phyloP scores from a whole-genome alignment of 78 protist genomes.

The Speleostelium caveatum region DNA sequence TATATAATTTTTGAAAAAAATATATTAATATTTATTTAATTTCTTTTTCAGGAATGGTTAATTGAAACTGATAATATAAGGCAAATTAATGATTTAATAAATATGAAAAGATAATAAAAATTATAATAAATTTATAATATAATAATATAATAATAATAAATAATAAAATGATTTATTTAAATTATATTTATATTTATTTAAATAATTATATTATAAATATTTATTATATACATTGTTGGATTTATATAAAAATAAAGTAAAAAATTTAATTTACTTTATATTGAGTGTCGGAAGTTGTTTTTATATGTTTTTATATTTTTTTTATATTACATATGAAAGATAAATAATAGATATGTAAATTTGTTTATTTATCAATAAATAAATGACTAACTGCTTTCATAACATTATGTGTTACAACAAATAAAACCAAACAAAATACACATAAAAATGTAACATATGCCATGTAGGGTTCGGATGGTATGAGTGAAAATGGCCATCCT shows the following conservation, averaged over 20 bases:
- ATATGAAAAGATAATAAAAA: slow-evolving; percentile 47
- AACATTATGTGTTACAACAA: slow-evolving; percentile 18
- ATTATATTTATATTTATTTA: too few relatives aligned
- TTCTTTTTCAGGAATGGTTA: slow-evolving; percentile 23
- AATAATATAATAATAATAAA: too few relatives aligned
- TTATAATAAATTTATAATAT: too few relatives aligned
- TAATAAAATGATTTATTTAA: too few relatives aligned
- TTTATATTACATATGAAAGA: too few relatives aligned
- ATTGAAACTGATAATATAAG: slow-evolving; percentile 62
- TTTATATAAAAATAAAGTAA: too few relatives aligned
- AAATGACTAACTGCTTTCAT: slow-evolving; percentile 24
- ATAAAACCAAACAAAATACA: slow-evolving; percentile 5
- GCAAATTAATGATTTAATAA: slow-evolving; percentile 71
- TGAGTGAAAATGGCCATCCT: slow-evolving; percentile 63
- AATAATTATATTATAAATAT: too few relatives aligned
- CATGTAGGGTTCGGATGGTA: slow-evolving; percentile 5
- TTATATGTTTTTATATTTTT: too few relatives aligned
- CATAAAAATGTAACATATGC: slow-evolving; percentile 26
- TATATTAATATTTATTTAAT: background rate
- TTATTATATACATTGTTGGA: too few relatives aligned
- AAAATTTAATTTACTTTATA: too few relatives aligned
- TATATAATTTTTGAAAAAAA: background rate
- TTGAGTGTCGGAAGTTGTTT: too few relatives aligned
- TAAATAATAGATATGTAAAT: too few relatives aligned
- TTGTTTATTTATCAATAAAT: background rate